A percentile compares a stretch with the other conserved stretches of the same genome.
phyloP scores from a whole-genome alignment of 257 asterid genomes.

The Ballota nigra region DNA sequence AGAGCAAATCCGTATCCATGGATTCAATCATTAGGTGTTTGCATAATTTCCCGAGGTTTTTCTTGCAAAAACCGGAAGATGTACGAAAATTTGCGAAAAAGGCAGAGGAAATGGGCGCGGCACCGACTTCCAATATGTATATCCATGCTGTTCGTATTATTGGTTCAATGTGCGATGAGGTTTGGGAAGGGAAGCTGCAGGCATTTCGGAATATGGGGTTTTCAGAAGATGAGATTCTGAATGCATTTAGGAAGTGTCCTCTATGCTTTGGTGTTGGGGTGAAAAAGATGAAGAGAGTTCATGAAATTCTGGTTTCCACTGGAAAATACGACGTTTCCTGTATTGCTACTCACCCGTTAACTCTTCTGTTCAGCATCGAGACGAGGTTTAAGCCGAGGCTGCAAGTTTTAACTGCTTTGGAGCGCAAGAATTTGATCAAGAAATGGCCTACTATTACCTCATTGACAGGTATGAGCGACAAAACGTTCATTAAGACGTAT shows the following conservation, averaged over 20 bases:
- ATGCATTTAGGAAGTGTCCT: conserved; percentile 12
- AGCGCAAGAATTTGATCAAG: conserved; percentile 19
- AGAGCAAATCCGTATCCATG: conserved; percentile 21
- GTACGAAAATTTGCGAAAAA: conserved; percentile 27
- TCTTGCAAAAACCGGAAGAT: conserved; percentile 28
- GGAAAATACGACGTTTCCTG: conserved; percentile 21
- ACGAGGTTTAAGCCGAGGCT: conserved; percentile 26
- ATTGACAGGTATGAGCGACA: neutral
- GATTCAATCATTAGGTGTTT: conserved; percentile 9
- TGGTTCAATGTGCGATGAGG: conserved; percentile 20
- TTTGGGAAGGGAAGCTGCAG: conserved; percentile 25
- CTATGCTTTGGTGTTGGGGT: neutral
- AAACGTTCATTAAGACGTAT: conserved; percentile 1
- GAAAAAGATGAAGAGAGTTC: conserved; percentile 22
- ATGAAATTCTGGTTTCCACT: conserved; percentile 23
- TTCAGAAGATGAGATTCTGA: conserved; percentile 19
- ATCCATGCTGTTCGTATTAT: conserved; percentile 17
- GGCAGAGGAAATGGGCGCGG: conserved; percentile 28
- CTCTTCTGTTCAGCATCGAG: conserved; percentile 20
- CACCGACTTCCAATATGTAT: conserved; percentile 14
- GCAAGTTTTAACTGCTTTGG: conserved; percentile 24
- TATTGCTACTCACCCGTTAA: conserved; percentile 2
- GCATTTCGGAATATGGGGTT: conserved; percentile 28
- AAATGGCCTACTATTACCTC: conserved; percentile 20
- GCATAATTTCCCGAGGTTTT: conserved; percentile 25